These are phyloP conservation scores for Sabuloglossum arenarium DNA, from an alignment of 495 filamentous ascomycete species.

Conservation along the genomic window DNA sequence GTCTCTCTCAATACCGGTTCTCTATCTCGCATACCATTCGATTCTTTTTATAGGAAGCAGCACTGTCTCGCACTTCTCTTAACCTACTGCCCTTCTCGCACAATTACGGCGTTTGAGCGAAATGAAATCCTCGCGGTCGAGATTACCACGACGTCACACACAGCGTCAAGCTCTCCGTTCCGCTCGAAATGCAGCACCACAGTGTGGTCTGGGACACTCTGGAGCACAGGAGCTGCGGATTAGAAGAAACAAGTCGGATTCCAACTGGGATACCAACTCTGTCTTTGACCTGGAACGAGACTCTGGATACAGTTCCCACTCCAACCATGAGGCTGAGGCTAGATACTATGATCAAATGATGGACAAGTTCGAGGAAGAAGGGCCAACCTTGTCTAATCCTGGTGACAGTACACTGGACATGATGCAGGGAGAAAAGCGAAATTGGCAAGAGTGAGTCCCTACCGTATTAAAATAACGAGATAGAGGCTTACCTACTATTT, in stretches of 20 bases:
- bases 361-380: background rate
- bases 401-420: background rate
- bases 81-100: background rate
- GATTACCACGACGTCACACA: background rate
- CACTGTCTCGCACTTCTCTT: background rate
- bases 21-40: too few relatives aligned
- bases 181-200: background rate
- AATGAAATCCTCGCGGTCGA: background rate
- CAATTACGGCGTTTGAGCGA: background rate
- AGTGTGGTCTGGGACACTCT: background rate
- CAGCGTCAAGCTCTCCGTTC: background rate
- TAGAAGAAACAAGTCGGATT: background rate
- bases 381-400: background rate
- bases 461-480: background rate
- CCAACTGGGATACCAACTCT: background rate
- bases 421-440: background rate
- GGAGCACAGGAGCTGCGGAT: background rate
- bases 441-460: background rate
- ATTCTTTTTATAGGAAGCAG: background rate
- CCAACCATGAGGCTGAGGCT: background rate
- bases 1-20: too few relatives aligned
- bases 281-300: background rate
- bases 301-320: background rate
- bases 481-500: background rate
- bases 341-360: background rate